Conservation (phyloP, 1,284 basidiomycete genomes). For the Heterobasidion irregulare region DNA sequence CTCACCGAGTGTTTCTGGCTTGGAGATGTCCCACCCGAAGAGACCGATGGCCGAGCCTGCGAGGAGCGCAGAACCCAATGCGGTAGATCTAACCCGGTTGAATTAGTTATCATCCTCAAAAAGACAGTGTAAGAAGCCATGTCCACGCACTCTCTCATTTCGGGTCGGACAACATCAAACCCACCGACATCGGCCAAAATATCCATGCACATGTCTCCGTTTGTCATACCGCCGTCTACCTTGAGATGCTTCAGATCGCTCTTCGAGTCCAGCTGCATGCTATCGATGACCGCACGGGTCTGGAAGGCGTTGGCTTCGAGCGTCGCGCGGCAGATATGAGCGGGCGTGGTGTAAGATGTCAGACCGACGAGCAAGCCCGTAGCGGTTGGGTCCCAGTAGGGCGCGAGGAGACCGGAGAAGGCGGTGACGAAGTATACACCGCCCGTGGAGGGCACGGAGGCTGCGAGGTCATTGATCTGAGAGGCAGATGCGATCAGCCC, state of each 20-base stretch:
- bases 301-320: slow-evolving; percentile 89
- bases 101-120: not conserved
- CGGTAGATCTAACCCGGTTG: slow-evolving; percentile 63
- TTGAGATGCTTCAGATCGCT: slow-evolving; percentile 74
- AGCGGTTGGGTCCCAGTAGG: slow-evolving; percentile 88
- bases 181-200: slow-evolving; percentile 91
- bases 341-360: slow-evolving; percentile 88
- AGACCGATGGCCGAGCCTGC: slow-evolving; percentile 85
- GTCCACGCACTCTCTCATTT: slow-evolving; percentile 80
- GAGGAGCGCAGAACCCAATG: slow-evolving; percentile 93
- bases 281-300: slow-evolving; percentile 90
- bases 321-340: slow-evolving; percentile 91
- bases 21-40: slow-evolving; percentile 90
- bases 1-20: slow-evolving; percentile 79
- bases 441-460: slow-evolving; percentile 72
- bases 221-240: slow-evolving; percentile 94
- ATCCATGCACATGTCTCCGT: slow-evolving; percentile 85
- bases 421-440: slow-evolving; percentile 98
- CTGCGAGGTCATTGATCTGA: slow-evolving; percentile 85
- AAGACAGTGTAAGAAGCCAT: not conserved
- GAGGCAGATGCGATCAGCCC: slow-evolving; percentile 71
- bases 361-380: slow-evolving; percentile 81
- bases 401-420: slow-evolving; percentile 87
- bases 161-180: slow-evolving; percentile 85
- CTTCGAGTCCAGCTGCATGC: slow-evolving; percentile 83